Evolutionary conservation across 2,329 filamentous ascomycete species (phyloP), one percentile per base, ranked within the genome.

Genomic region (Hypoxylon sp.): DNA sequence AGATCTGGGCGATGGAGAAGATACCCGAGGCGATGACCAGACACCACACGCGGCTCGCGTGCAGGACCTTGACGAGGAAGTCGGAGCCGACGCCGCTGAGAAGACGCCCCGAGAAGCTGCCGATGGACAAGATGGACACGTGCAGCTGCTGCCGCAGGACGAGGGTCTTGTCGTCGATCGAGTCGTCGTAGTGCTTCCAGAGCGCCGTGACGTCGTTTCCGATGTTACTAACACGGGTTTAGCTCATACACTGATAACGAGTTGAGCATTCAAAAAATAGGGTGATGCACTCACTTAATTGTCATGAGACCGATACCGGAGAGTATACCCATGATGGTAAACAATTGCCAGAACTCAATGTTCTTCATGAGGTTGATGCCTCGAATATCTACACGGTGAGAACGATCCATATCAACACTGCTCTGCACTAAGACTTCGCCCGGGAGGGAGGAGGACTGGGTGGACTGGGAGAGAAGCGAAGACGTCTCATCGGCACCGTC

Each of bases 281-380:
- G 12, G 25, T 19, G 23, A 39, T 71, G 32, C 23, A 83, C 91
- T 79, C 84, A 97, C 94, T 99, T 99, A 81, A 99, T 99, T 0
- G 95, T 98, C 96, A 99, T 99, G 70, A 99, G 82, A 9, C 96
- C 96, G 73, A 97, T 91, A 55, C 96, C 96, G 4, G 94, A 93
- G 67, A 98, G 83, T n/a, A 97, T 87, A 39, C 90, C 94, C 86
- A 99, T 92, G 71, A 97, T 89, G 61, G 87, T 79, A 78, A 96
- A 98, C 27, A 97, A 81, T 74, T 96, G 91, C 94, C 94, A 98
- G 79, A 98, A 99, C 70, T 96, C 91, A 50, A 89, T 74, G 65
- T 86, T 88, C 56, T 83, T 83, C 30, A 97, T 81, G 75, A 99
- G 84, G 14, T 86, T 85, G 75, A 93, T 83, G 69, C 96, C 96